Conservation (phyloP, 140 eudicot species). For the Anethum foeniculum region DNA sequence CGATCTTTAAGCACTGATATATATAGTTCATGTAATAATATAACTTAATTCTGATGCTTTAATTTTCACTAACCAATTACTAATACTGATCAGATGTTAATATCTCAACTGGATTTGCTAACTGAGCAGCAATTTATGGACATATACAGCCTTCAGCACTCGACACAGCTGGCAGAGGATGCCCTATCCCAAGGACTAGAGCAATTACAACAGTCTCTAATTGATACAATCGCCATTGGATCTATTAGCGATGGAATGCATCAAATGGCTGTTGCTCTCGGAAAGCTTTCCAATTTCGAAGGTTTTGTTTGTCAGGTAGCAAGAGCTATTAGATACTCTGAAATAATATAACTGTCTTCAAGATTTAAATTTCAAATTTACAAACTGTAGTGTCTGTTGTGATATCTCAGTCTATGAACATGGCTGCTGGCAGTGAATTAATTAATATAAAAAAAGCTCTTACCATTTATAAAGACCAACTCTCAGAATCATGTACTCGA, state of each 20-base stretch:
- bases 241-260: slow-evolving; percentile 73
- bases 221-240: slow-evolving; percentile 68
- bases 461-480: neutral
- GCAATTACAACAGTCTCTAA: slow-evolving; percentile 77
- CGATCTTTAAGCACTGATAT: neutral
- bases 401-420: neutral
- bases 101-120: slow-evolving; percentile 65
- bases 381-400: neutral
- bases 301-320: slow-evolving; percentile 91
- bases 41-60: neutral
- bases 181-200: slow-evolving; percentile 88
- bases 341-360: neutral
- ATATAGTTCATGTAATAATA: neutral
- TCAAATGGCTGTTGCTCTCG: slow-evolving; percentile 89
- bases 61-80: neutral
- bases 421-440: neutral
- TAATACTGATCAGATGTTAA: slow-evolving; percentile 48
- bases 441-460: neutral
- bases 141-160: slow-evolving; percentile 81
- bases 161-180: slow-evolving; percentile 91
- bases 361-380: neutral
- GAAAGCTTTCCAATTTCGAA: slow-evolving; percentile 88
- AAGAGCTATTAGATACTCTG: neutral
- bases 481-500: neutral
- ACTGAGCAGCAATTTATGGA: slow-evolving; percentile 94